phyloP scores from a whole-genome alignment of 257 asterid species.

The Solanum chiquidenum region DNA sequence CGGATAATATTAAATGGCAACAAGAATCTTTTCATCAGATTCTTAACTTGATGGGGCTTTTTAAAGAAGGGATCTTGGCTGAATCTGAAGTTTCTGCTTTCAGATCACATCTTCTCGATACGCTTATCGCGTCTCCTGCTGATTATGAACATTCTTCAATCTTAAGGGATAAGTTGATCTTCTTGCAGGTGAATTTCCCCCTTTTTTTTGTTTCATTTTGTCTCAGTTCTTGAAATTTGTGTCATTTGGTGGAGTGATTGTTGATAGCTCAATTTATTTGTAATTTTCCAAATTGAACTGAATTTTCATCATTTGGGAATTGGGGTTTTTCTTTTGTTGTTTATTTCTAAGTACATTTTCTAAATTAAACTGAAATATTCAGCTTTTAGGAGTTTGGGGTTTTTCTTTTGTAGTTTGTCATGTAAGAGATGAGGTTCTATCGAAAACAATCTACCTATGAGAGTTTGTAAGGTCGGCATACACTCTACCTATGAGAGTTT shows the following conservation, averaged over 20 bases:
- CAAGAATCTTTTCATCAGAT: conserved; percentile 93
- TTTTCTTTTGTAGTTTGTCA: neutral
- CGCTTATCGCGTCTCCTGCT: conserved; percentile 47
- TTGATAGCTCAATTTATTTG: neutral
- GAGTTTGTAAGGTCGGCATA: too few relatives aligned
- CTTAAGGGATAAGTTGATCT: conserved; percentile 75
- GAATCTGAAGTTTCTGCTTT: conserved; percentile 80
- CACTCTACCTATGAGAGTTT: too few relatives aligned
- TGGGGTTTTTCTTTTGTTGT: neutral
- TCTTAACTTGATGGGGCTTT: conserved; percentile 72
- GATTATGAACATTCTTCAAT: conserved; percentile 66
- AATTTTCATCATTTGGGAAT: neutral
- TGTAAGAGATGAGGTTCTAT: neutral
- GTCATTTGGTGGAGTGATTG: neutral
- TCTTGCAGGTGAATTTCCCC: conserved; percentile 55
- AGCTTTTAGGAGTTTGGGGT: neutral
- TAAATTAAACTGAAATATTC: neutral
- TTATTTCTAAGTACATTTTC: neutral
- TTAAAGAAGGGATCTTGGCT: conserved; percentile 64
- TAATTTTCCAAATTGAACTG: neutral
- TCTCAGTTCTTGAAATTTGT: neutral
- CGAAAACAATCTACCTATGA: neutral
- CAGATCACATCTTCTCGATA: conserved; percentile 58
- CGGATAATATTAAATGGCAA: conserved; percentile 93
- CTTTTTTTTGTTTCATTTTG: neutral